Percentiles rank a stretch among this genome's conserved stretches.
Evolutionary conservation across 345 rosid species (phyloP).

Genomic region (Gossypium australe): DNA sequence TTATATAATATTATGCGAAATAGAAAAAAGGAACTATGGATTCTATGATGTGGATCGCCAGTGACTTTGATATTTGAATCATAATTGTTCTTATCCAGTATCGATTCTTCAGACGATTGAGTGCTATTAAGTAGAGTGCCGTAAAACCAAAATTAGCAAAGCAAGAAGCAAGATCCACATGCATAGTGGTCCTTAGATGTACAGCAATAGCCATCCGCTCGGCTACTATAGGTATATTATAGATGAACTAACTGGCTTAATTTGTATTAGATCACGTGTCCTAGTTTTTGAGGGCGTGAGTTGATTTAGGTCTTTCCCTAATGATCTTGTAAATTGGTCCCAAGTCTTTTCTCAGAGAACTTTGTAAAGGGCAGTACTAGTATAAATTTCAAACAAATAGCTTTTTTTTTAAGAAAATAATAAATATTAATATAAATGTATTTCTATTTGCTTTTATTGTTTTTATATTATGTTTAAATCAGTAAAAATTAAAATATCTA

Average conservation of each 20-base stretch:
- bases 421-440: too few species aligned
- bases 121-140: neutral
- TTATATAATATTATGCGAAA: neutral
- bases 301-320: neutral
- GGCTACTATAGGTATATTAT: neutral
- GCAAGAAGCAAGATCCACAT: neutral
- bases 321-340: neutral
- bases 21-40: neutral
- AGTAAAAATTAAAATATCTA: too few species aligned
- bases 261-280: neutral
- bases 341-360: neutral
- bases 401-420: too few species aligned
- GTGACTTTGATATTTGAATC: neutral
- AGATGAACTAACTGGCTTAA: neutral
- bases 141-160: neutral
- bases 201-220: neutral
- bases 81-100: neutral
- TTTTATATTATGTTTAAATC: too few species aligned
- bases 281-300: neutral
- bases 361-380: neutral
- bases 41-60: neutral
- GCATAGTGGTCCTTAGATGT: neutral
- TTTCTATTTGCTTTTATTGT: too few species aligned
- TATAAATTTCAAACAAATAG: neutral
- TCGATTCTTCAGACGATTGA: neutral